A percentile compares a stretch with the other conserved stretches of the same genome.
Evolutionary conservation across 164 flowering plant genomes (phyloP).

Genomic region (Taxillus chinensis): DNA sequence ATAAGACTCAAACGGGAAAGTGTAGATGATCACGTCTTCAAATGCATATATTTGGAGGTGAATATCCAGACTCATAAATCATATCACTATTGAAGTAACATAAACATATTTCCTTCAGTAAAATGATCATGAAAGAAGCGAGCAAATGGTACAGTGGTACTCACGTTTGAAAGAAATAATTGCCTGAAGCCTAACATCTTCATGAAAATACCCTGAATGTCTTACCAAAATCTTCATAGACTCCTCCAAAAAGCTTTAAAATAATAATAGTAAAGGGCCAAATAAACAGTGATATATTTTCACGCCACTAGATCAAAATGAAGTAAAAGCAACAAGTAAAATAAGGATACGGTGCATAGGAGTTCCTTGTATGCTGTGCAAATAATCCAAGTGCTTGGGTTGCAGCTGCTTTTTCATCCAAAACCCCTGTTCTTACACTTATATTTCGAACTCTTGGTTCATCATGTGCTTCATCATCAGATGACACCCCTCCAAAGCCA

Average conservation of each 20-base stretch:
- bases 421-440: slow-evolving; percentile 90
- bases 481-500: slow-evolving; percentile 88
- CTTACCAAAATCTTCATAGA: slow-evolving; percentile 61
- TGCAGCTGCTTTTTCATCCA: slow-evolving; percentile 99
- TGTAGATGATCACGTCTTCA: too few relatives aligned
- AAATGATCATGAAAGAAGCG: neutral
- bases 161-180: slow-evolving; percentile 71
- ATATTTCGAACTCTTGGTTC: slow-evolving; percentile 91
- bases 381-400: slow-evolving; percentile 94
- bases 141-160: slow-evolving; percentile 15
- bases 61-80: too few relatives aligned
- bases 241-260: slow-evolving; percentile 82
- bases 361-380: slow-evolving; percentile 69
- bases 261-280: slow-evolving; percentile 25
- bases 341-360: slow-evolving; percentile 89
- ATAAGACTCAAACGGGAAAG: too few relatives aligned
- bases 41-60: too few relatives aligned
- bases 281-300: neutral
- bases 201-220: slow-evolving; percentile 84
- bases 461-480: slow-evolving; percentile 96
- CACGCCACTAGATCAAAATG: neutral
- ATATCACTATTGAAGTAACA: too few relatives aligned
- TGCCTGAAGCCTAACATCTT: slow-evolving; percentile 98
- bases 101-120: too few relatives aligned
- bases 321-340: neutral